Evolutionary conservation across 1,284 basidiomycete genomes (phyloP).

Genomic region (Gastroboletus turbinatus): DNA sequence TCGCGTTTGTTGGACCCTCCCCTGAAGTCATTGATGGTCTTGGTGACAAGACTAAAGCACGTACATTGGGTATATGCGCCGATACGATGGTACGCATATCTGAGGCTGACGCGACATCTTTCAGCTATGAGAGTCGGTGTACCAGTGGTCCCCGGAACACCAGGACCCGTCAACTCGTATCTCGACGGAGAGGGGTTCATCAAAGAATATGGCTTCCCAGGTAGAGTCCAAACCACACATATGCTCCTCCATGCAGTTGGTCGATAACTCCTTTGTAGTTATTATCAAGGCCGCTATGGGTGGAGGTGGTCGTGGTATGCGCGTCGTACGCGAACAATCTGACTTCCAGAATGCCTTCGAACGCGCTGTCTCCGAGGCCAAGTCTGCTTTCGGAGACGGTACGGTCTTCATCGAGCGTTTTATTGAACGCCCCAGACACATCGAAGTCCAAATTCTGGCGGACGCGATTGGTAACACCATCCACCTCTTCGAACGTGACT

Average conservation of each 20-base stretch:
- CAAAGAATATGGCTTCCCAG: constrained; percentile 94
- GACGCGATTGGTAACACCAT: constrained; percentile 92
- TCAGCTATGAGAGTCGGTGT: constrained; percentile 85
- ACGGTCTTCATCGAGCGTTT: constrained; percentile 99
- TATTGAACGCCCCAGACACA: constrained; percentile 94
- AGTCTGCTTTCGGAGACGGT: constrained; percentile 95
- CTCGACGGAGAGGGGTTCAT: constrained; percentile 86
- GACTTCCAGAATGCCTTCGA: constrained; percentile 91
- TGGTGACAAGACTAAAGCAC: constrained; percentile 98
- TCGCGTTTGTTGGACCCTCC: constrained; percentile 95
- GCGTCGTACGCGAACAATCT: constrained; percentile 91
- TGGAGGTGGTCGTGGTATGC: constrained; percentile 98
- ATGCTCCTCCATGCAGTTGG: constrained; percentile 2
- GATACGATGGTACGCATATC: neutral
- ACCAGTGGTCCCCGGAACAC: constrained; percentile 97
- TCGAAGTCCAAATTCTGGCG: constrained; percentile 95
- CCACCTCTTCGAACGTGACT: constrained; percentile 97
- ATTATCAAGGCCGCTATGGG: constrained; percentile 99
- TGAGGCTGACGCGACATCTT: constrained; percentile 8
- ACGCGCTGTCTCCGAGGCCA: constrained; percentile 94
- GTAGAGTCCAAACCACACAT: constrained; percentile 39
- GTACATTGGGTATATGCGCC: constrained; percentile 65
- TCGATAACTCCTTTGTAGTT: constrained; percentile 43
- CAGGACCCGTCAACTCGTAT: constrained; percentile 87
- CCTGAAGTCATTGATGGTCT: constrained; percentile 97